phyloP scores from a whole-genome alignment of 1,139 yeast species.

The Saccharomyces hybrid region DNA sequence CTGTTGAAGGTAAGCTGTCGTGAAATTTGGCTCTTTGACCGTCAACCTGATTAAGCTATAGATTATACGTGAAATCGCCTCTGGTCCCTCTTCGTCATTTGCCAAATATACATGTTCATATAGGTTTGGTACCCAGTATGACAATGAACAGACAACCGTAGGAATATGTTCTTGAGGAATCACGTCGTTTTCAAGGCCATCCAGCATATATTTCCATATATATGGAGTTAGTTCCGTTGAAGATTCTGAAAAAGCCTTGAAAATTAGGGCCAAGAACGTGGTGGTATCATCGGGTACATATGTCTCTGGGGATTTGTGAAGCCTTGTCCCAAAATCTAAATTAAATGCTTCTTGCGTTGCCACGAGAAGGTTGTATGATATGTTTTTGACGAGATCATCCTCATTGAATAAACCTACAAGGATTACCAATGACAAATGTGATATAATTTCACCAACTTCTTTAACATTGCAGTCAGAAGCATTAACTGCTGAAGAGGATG shows the following conservation, averaged over 20 bases:
- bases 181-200: slow-evolving; percentile 21
- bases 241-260: slow-evolving; percentile 48
- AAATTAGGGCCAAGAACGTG: slow-evolving; percentile 53
- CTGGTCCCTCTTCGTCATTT: slow-evolving; percentile 51
- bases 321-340: slow-evolving; percentile 53
- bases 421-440: slow-evolving; percentile 55
- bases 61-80: slow-evolving; percentile 51
- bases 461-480: slow-evolving; percentile 10
- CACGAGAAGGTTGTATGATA: slow-evolving; percentile 59
- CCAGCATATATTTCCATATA: slow-evolving; percentile 25
- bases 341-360: slow-evolving; percentile 54
- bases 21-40: slow-evolving; percentile 34
- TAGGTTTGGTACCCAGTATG: slow-evolving; percentile 76
- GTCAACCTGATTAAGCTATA: slow-evolving; percentile 59
- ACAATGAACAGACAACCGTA: slow-evolving; percentile 42
- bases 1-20: slow-evolving; percentile 46
- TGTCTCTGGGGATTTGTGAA: slow-evolving; percentile 51
- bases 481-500: slow-evolving; percentile 4
- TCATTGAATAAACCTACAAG: slow-evolving; percentile 60
- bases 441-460: slow-evolving; percentile 33
- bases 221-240: slow-evolving; percentile 54
- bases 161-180: slow-evolving; percentile 20
- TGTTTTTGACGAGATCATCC: slow-evolving; percentile 50
- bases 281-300: slow-evolving; percentile 70
- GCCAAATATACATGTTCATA: slow-evolving; percentile 48